phyloP scores from a whole-genome alignment of 495 filamentous ascomycete species.

The Penicillium nucicola region DNA sequence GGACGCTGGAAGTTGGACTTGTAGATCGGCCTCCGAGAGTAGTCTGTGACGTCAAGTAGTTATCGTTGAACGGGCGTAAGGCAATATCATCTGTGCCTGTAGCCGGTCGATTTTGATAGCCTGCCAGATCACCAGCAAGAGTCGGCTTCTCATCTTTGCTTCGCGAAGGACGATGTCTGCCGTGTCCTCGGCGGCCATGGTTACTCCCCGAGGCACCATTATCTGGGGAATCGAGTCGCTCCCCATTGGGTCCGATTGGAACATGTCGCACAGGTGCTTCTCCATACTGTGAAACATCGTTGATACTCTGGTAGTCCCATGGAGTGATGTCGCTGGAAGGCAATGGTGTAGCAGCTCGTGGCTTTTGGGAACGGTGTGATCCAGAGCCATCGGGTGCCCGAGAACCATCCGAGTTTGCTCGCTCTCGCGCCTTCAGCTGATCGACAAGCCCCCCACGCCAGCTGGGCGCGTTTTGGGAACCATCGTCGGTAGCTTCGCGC shows the following conservation, averaged over 20 bases:
- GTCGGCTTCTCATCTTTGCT: constrained; percentile 70
- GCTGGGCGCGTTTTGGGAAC: constrained; percentile 16
- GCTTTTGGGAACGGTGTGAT: constrained; percentile 68
- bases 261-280: constrained; percentile 77
- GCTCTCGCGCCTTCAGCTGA: constrained; percentile 56
- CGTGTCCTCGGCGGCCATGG: constrained; percentile 59
- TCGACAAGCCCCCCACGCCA: constrained; percentile 47
- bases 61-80: constrained; percentile 48
- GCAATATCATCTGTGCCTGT: constrained; percentile 67
- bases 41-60: constrained; percentile 46
- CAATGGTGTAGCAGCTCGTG: constrained; percentile 65
- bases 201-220: constrained; percentile 39
- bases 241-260: constrained; percentile 65
- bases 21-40: constrained; percentile 55
- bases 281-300: constrained; percentile 78
- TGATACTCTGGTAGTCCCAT: constrained; percentile 88
- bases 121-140: constrained; percentile 42
- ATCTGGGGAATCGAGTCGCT: constrained; percentile 52
- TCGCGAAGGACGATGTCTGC: constrained; percentile 67
- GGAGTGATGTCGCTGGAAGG: constrained; percentile 93
- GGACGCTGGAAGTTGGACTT: constrained; percentile 72
- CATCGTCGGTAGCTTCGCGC: constrained; percentile 69
- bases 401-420: constrained; percentile 68
- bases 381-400: constrained; percentile 37
- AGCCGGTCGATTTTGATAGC: constrained; percentile 52